A percentile compares a stretch with the other conserved stretches of the same genome.
Conservation (phyloP, 768 basidiomycete genomes). For the Trametes sanguinea region DNA sequence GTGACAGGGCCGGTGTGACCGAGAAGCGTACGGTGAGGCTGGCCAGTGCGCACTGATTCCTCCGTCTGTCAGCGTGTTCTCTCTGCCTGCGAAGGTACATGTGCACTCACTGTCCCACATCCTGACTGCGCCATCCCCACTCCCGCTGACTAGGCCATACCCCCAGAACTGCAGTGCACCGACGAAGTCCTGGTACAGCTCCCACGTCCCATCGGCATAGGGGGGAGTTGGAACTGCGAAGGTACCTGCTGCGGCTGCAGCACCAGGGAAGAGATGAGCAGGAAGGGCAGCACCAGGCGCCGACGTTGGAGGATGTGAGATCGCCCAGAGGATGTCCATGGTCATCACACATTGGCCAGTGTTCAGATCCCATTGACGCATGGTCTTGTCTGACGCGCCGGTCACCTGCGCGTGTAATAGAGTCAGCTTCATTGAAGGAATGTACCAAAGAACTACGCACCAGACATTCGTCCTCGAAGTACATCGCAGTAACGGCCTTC, state of each 20-base stretch:
- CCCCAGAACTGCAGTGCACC: constrained; percentile 99
- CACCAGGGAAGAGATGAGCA: constrained; percentile 51
- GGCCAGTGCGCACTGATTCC: constrained; percentile 91
- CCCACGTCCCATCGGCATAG: constrained; percentile 87
- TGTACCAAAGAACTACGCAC: constrained; percentile 47
- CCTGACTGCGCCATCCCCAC: constrained; percentile 93
- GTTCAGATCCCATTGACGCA: constrained; percentile 96
- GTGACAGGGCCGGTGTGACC: constrained; percentile 95
- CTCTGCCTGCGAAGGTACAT: not conserved
- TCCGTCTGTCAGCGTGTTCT: constrained; percentile 8
- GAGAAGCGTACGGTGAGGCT: constrained; percentile 88
- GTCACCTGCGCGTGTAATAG: constrained; percentile 66
- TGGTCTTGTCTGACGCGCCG: constrained; percentile 96
- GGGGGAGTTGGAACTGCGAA: constrained; percentile 88
- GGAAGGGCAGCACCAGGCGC: constrained; percentile 43
- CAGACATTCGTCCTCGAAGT: constrained; percentile 93
- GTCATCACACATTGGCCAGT: constrained; percentile 99
- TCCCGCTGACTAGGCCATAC: constrained; percentile 94
- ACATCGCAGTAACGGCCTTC: constrained; percentile 89
- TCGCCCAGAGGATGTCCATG: constrained; percentile 99
- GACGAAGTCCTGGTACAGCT: constrained; percentile 96
- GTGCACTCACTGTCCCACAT: constrained; percentile 97
- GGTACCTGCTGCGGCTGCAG: constrained; percentile 55
- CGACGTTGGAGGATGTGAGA: constrained; percentile 76
- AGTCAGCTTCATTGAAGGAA: not conserved